Base-by-base conservation (phyloP, 257 asterid species). In the Nicotiana sylvestris region DNA sequence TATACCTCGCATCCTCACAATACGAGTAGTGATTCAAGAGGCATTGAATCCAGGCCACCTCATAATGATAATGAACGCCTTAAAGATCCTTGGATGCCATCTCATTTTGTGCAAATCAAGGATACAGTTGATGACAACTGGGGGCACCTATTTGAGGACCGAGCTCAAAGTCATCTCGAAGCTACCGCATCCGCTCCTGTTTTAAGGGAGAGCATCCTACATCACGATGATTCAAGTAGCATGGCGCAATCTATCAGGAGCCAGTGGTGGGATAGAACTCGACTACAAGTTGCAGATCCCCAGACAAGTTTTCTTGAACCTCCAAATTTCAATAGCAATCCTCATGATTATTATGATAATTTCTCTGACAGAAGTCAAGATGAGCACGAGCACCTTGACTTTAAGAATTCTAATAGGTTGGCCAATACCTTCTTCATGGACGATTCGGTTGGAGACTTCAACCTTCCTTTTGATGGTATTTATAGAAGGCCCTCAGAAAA, bases 121-220 rank as follows among this genome's bases (percentile, higher is more conserved):
- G 80, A 58, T 32, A 76, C 62, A 21, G 80, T 57, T 29, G 90
- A 88, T 1, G 92, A 88, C 33, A 88, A 80, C 76, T 93, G 97
- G 98, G 94, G 86, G 18, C 83, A 60, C 81, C 62, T 69, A 21
- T 91, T 90, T 27, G 88, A 90, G 39, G 93, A 82, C 66, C 91
- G 93, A 9, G n/a, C 82, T 2, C 80, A 33, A 57, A 85, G 91
- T 82, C 92, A 85, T 69, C 85, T 92, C 0, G 94, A 85, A 86
- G 96, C 97, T 76, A 94, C 97, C 6, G 89, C 97, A 3, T 93
- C 98, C 1, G 92, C 90, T 81, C 97, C 98, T 60, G 92, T 93
- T 60, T 89, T 92, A 86, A 88, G 79, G 51, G 94, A 92, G 79
- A 94, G 98, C 17, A 86, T 94, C 57, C 82, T 94, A 6, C 88